A percentile compares a stretch with the other conserved stretches of the same genome.
These are phyloP conservation scores for Suillus fuscotomentosus DNA, from an alignment of 768 basidiomycete genomes.

Conservation along the genomic window DNA sequence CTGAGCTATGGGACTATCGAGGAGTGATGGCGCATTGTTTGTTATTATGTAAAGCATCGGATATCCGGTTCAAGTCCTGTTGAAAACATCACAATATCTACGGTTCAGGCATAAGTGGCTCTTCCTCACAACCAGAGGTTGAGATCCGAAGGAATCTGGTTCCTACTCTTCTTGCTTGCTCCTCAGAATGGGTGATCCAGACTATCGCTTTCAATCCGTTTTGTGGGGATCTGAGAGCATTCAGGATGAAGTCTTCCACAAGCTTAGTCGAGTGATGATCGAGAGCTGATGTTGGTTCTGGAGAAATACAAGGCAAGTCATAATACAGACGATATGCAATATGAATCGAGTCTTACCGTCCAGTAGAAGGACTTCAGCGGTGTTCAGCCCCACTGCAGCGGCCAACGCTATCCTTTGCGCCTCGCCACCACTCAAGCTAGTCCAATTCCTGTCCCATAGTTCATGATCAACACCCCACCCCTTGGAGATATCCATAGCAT, in stretches of 20 bases:
- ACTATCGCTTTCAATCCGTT: conserved; percentile 66
- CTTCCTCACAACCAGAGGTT: conserved; percentile 43
- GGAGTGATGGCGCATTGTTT: rapidly evolving
- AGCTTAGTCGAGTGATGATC: conserved; percentile 63
- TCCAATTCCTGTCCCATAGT: conserved; percentile 82
- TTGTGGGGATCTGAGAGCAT: conserved; percentile 47
- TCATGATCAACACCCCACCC: conserved; percentile 65
- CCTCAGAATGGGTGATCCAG: conserved; percentile 88
- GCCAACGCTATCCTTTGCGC: conserved; percentile 81
- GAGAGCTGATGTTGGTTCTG: conserved; percentile 90
- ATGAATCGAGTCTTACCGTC: conserved; percentile 55
- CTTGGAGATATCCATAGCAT: conserved; percentile 53
- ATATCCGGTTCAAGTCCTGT: background rate
- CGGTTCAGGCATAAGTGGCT: conserved; percentile 28
- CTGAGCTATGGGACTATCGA: conserved; percentile 54
- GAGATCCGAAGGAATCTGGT: conserved; percentile 60
- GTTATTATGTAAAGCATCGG: background rate
- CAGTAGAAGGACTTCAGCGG: conserved; percentile 75
- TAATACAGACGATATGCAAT: background rate
- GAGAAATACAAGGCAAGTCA: background rate
- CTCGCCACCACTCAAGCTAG: conserved; percentile 82
- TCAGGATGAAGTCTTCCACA: conserved; percentile 63
- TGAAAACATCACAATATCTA: conserved; percentile 1
- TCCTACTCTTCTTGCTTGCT: conserved; percentile 75
- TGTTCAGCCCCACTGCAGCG: conserved; percentile 66